A percentile compares a stretch with the other conserved stretches of the same genome.
Conservation (phyloP, 75 land plant species). For the Picea sitchensis region DNA sequence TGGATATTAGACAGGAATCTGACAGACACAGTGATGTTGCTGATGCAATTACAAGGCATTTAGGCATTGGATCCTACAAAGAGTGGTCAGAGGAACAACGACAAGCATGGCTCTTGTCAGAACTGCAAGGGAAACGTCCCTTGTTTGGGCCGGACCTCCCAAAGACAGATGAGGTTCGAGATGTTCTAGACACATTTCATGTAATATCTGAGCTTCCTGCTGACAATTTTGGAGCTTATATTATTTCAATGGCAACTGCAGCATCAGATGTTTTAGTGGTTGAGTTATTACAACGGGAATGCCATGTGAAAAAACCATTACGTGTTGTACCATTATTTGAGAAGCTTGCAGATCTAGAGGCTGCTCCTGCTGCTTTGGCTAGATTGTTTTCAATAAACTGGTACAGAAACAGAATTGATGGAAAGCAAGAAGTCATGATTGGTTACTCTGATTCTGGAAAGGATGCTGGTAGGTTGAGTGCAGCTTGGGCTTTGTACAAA, state of each 20-base stretch:
- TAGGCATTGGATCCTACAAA: slow-evolving; percentile 77
- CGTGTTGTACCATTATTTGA: slow-evolving; percentile 94
- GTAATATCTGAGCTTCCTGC: slow-evolving; percentile 79
- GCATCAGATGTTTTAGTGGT: slow-evolving; percentile 94
- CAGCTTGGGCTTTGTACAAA: slow-evolving; percentile 87
- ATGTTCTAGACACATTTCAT: slow-evolving; percentile 78
- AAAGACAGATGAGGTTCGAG: slow-evolving; percentile 74
- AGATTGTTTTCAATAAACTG: slow-evolving; percentile 89
- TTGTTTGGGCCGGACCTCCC: slow-evolving; percentile 87
- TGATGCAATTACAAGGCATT: slow-evolving; percentile 77
- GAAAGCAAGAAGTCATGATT: slow-evolving; percentile 96
- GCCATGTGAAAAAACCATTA: slow-evolving; percentile 59
- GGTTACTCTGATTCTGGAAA: slow-evolving; percentile 97
- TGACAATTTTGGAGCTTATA: slow-evolving; percentile 89
- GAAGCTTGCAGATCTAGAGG: slow-evolving; percentile 85
- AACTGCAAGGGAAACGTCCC: slow-evolving; percentile 86
- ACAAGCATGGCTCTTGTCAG: slow-evolving; percentile 76
- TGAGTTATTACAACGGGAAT: slow-evolving; percentile 88
- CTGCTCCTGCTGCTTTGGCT: slow-evolving; percentile 77
- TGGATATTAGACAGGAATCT: slow-evolving; percentile 94
- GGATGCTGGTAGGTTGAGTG: slow-evolving; percentile 91
- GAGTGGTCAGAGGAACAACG: slow-evolving; percentile 81
- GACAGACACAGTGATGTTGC: slow-evolving; percentile 89
- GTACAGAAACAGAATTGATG: slow-evolving; percentile 78
- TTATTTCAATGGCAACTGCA: slow-evolving; percentile 93